Evolutionary conservation across 176 grass and related monocot genomes (phyloP), one percentile per base, ranked within the genome.

Genomic region (Dendrocalamus sinicus): DNA sequence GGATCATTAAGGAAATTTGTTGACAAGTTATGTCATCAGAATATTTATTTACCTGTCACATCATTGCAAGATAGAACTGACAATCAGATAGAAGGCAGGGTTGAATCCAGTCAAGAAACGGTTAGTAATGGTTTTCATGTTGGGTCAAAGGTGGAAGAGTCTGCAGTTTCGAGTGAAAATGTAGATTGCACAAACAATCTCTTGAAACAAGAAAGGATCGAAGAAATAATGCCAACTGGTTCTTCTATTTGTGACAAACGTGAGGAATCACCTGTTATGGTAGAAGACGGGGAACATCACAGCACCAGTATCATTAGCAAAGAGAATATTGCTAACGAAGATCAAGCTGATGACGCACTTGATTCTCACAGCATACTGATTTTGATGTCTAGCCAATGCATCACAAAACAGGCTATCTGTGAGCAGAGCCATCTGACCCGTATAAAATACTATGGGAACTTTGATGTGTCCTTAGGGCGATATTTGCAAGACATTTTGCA

Each of bases 401-500:
- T 86, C 41, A 86, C 72, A 83, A 97, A 97, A n/a, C 89, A 92
- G 70, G n/a, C 23, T 73, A 77, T 86, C 55, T 89, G 89, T 79
- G 92, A 94, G n/a, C 88, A 90, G 72, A 88, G 89, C 66, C 91
- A 94, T 78, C 82, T 97, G 72, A 85, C 83, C 20, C 94, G 78
- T 75, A 94, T 97, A 69, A 97, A 94, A 51, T 97, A 97, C 76
- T 97, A 97, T 82, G 94, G 92, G 70, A 72, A 91, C 64, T 97
- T 92, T 55, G 92, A 97, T 81, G 68, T 94, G 37, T 94, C 94
- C 68, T 81, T 97, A 74, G 94, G 94, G 53, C 75, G 89, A 87
- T 97, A 84, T 86, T 90, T 94, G 83, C 90, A 79, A 89, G 86
- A 94, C 39, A 88, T 94, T 67, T 92, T 97, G 35, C 88, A 86